phyloP scores from a whole-genome alignment of 371 early-diverging fungal species.

The Mortierella polycephala region DNA sequence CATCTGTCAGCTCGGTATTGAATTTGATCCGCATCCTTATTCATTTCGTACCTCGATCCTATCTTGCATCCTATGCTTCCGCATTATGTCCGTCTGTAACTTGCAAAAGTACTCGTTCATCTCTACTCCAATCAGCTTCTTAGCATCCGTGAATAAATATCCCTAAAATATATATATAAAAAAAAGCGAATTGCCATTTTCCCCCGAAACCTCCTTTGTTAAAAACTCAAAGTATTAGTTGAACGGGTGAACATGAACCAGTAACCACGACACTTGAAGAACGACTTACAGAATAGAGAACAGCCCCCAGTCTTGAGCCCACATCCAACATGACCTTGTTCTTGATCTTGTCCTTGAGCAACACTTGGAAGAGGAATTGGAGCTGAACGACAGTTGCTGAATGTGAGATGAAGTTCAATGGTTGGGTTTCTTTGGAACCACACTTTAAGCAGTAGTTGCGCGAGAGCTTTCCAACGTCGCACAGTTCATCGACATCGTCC shows the following conservation, averaged over 20 bases:
- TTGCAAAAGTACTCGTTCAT: constrained; percentile 72
- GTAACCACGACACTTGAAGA: neutral
- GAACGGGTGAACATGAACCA: no score
- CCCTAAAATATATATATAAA: constrained; percentile 55
- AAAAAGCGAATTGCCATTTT: neutral
- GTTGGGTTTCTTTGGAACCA: constrained; percentile 61
- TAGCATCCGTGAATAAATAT: constrained; percentile 65
- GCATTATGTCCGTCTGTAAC: constrained; percentile 65
- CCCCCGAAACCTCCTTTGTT: neutral
- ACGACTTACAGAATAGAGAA: constrained; percentile 65
- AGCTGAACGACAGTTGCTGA: constrained; percentile 70
- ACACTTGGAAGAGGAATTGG: constrained; percentile 69
- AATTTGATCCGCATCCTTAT: constrained; percentile 1
- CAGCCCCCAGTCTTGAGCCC: constrained; percentile 74
- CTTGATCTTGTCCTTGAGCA: constrained; percentile 59
- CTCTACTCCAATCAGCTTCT: constrained; percentile 70
- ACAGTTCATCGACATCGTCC: constrained; percentile 73
- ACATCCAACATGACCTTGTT: constrained; percentile 70
- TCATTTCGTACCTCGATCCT: constrained; percentile 60
- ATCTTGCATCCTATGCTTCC: constrained; percentile 66
- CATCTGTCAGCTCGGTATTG: no score
- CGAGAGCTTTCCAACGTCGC: constrained; percentile 68
- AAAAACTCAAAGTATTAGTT: no score
- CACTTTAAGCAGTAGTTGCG: constrained; percentile 74
- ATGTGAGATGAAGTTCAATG: constrained; percentile 74